Base-by-base conservation (phyloP, 1,284 basidiomycete species). In the Psilocybe mexicana region DNA sequence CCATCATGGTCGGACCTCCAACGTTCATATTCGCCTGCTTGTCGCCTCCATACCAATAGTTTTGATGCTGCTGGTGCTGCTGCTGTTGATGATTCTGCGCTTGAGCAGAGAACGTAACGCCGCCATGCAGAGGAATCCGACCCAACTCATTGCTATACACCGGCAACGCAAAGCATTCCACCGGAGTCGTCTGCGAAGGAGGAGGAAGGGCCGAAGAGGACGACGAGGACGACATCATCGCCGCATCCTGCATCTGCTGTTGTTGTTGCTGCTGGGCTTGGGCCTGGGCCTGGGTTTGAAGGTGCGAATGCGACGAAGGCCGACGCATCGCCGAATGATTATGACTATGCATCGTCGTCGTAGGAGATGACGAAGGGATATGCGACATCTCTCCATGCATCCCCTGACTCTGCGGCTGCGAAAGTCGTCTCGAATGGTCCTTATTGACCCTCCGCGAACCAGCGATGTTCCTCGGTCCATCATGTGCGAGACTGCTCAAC, bases 91-190 rank as follows among this genome's bases (percentile, higher is more conserved):
- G 46, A 33, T 42, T 46, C 14, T 49, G 36, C 18, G 60, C 62
- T 25, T 63, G 55, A 11, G 57, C 52, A 0, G 59, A 63, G 35
- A 73, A 71, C n/a, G 70, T 64, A 26, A 69, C 61, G 33, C 78
- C 74, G 1, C 75, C 74, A 57, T 84, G 80, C n/a, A 84, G 56
- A 0, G 87, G 84, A 3, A 84, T 65, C 24, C 79, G 71, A 1
- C 78, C 85, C 1, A 88, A 72, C 46, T 88, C 85, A 51, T 85
- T 76, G 63, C 79, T 86, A 62, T 85, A 84, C 42, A 85, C 73
- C 0, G 86, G 86, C 2, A 87, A 70, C 0, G 71, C 56, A 52
- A 71, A 70, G 43, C 70, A 55, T 59, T 65, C 66, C 40, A 54
- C 58, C 53, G 47, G 43, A 47, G 50, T 40, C 23, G 43, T 52